Percentiles rank a stretch among this genome's conserved stretches.
Conservation (phyloP, 495 filamentous ascomycete genomes). For the Penicillium egyptiacum region DNA sequence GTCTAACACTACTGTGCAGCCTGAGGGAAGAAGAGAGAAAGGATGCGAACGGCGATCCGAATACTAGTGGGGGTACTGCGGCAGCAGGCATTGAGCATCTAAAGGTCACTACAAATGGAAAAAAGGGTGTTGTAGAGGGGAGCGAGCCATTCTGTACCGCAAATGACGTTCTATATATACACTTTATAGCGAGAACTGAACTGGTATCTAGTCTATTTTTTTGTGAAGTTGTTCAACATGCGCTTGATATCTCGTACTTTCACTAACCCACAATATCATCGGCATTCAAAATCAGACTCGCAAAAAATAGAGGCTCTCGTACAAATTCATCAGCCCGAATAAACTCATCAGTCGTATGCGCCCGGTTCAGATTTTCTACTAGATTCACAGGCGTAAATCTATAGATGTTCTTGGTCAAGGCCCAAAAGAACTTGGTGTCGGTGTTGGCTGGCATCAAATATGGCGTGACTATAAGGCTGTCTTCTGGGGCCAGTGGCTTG, state of each 20-base stretch:
- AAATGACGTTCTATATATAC: neutral
- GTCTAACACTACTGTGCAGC: no score
- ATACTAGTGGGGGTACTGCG: no score
- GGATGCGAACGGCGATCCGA: no score
- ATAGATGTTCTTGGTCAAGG: constrained; percentile 56
- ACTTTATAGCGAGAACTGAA: neutral
- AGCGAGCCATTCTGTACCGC: no score
- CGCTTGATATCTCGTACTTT: neutral
- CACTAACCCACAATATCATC: constrained; percentile 14
- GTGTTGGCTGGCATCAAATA: constrained; percentile 65
- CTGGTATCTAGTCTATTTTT: neutral
- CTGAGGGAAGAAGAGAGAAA: no score
- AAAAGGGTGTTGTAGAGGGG: no score
- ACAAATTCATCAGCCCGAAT: constrained; percentile 27
- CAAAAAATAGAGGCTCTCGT: constrained; percentile 19
- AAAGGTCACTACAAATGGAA: no score
- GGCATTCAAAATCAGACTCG: constrained; percentile 20
- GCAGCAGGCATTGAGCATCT: no score
- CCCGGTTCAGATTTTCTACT: constrained; percentile 36
- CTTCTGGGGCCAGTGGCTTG: constrained; percentile 43
- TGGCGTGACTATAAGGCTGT: constrained; percentile 50
- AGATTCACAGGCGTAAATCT: constrained; percentile 45
- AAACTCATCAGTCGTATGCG: constrained; percentile 55
- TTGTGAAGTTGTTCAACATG: neutral
- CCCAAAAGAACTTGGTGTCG: constrained; percentile 62